Evolutionary conservation across 805 yeast genomes (phyloP).

Genomic region (Suhomyces sp.): DNA sequence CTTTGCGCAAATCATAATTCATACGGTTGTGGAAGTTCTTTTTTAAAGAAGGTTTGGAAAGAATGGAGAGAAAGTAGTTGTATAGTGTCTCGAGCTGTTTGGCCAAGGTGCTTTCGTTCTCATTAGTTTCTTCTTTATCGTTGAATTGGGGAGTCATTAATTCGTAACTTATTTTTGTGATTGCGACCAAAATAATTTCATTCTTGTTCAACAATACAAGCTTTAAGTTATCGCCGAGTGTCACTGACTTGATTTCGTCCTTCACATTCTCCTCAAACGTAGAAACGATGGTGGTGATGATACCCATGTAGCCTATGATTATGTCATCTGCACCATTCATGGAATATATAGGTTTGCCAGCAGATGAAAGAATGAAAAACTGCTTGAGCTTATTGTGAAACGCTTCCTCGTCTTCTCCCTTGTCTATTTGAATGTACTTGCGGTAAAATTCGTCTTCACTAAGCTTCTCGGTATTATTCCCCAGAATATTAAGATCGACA

Average conservation of each 20-base stretch:
- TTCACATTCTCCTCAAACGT: constrained; percentile 52
- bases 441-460: constrained; percentile 12
- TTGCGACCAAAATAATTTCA: constrained; percentile 74
- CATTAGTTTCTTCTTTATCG: not conserved
- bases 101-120: constrained; percentile 9
- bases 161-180: constrained; percentile 53
- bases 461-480: not conserved
- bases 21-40: constrained; percentile 67
- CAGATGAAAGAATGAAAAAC: constrained; percentile 72
- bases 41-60: constrained; percentile 75
- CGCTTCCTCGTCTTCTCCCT: constrained; percentile 7
- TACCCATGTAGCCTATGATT: constrained; percentile 69
- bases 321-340: constrained; percentile 69
- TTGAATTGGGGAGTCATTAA: constrained; percentile 23
- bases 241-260: constrained; percentile 48
- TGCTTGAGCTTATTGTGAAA: constrained; percentile 53
- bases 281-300: constrained; percentile 74
- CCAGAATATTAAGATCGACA: constrained; percentile 12
- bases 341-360: constrained; percentile 87
- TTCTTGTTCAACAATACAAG: constrained; percentile 59
- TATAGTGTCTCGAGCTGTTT: constrained; percentile 70
- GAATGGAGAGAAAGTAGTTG: constrained; percentile 73
- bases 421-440: constrained; percentile 15
- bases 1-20: constrained; percentile 76
- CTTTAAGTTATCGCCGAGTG: constrained; percentile 44